These are phyloP conservation scores for Datura wrightii DNA, from an alignment of 257 asterid genomes.

Conservation along the genomic window DNA sequence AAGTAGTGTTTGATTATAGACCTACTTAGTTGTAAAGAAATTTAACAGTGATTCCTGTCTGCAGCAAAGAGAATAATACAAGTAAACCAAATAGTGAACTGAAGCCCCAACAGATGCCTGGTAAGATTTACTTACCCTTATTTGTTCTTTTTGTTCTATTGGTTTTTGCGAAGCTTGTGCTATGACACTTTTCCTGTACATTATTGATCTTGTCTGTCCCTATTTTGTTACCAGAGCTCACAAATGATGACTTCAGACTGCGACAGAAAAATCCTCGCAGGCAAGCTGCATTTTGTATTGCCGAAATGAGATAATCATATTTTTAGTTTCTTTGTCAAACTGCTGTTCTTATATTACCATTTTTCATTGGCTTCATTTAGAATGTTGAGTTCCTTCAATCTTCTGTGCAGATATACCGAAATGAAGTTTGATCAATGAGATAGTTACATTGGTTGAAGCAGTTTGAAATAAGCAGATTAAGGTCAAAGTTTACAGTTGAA, in stretches of 20 bases:
- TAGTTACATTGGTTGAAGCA: slow-evolving; percentile 43
- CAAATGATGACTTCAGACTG: slow-evolving; percentile 72
- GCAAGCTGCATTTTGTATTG: slow-evolving; percentile 40
- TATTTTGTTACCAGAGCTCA: slow-evolving; percentile 50
- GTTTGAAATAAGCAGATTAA: slow-evolving; percentile 56
- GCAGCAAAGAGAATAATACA: slow-evolving; percentile 74
- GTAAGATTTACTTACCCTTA: slow-evolving; percentile 44
- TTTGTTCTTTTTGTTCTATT: slow-evolving; percentile 5
- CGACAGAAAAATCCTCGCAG: slow-evolving; percentile 94
- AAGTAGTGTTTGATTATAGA: slow-evolving; percentile 15
- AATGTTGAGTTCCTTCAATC: background rate
- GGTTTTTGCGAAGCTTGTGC: background rate
- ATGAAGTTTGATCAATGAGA: slow-evolving; percentile 88
- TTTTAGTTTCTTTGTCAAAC: background rate
- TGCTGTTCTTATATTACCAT: background rate
- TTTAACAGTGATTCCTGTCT: slow-evolving; percentile 35
- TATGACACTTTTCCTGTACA: slow-evolving; percentile 21
- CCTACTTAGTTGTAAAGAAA: background rate
- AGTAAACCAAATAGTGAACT: slow-evolving; percentile 57
- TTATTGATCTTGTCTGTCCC: slow-evolving; percentile 22
- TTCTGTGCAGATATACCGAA: slow-evolving; percentile 79
- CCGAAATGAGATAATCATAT: slow-evolving; percentile 12
- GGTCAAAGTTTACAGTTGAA: slow-evolving; percentile 33
- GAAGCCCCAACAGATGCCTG: slow-evolving; percentile 72
- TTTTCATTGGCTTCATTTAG: background rate